Evolutionary conservation across 805 yeast species (phyloP).

Genomic region (Wickerhamomyces chambardii): DNA sequence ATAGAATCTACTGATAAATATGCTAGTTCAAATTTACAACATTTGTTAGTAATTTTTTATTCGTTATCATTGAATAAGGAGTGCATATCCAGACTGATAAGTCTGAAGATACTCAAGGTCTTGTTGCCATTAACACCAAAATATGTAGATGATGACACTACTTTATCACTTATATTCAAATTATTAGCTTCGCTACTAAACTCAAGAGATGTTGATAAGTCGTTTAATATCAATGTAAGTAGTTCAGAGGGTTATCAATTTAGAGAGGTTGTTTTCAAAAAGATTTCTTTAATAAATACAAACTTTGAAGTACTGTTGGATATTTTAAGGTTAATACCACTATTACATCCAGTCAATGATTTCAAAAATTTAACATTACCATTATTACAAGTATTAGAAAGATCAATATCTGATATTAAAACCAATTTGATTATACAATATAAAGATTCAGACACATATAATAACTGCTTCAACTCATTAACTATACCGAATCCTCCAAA

Average conservation of each 20-base stretch:
- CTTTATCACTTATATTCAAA: constrained; percentile 4
- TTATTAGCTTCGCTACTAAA: constrained; percentile 2
- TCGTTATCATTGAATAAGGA: constrained; percentile 8
- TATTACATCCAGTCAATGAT: constrained; percentile 8
- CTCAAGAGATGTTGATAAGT: constrained; percentile 3
- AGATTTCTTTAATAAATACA: not conserved
- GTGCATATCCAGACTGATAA: not conserved
- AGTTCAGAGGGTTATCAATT: constrained; percentile 2
- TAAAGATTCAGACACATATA: constrained; percentile 1
- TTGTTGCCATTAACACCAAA: constrained; percentile 1
- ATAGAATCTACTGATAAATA: not conserved
- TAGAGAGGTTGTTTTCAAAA: constrained; percentile 1
- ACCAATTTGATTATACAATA: constrained; percentile 1
- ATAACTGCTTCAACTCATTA: constrained; percentile 8
- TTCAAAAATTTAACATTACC: constrained; percentile 6
- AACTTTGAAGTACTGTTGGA: constrained; percentile 2
- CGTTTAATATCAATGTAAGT: constrained; percentile 2
- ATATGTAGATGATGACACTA: constrained; percentile 1
- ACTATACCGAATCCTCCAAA: constrained; percentile 12
- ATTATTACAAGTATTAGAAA: constrained; percentile 4
- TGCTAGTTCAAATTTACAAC: constrained; percentile 4
- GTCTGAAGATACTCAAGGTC: not conserved
- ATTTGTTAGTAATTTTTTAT: constrained; percentile 13
- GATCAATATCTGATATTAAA: constrained; percentile 2
- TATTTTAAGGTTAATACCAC: constrained; percentile 13